Evolutionary conservation across 306 rosid species (phyloP).

Genomic region (Gastrolobium villosum): DNA sequence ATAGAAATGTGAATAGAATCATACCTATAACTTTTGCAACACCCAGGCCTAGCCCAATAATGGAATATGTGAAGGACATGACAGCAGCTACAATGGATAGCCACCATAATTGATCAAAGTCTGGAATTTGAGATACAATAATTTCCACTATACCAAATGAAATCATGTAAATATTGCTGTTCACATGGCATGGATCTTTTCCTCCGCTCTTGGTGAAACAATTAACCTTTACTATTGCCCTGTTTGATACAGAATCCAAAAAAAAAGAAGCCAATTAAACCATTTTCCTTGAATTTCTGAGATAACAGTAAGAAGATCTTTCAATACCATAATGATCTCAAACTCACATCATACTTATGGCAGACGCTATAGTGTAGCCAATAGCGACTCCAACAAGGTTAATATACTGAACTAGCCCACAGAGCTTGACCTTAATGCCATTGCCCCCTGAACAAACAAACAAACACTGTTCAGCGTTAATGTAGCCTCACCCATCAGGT

Average conservation of each 20-base stretch:
- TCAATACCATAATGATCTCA: background rate
- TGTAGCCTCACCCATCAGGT: no score
- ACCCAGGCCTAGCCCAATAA: slow-evolving; percentile 89
- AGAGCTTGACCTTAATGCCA: slow-evolving; percentile 64
- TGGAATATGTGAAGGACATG: slow-evolving; percentile 88
- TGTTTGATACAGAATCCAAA: slow-evolving; percentile 48
- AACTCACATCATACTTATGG: slow-evolving; percentile 88
- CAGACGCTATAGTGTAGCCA: slow-evolving; percentile 85
- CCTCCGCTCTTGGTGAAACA: slow-evolving; percentile 74
- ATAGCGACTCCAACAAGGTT: slow-evolving; percentile 79
- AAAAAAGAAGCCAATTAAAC: slow-evolving; percentile 23
- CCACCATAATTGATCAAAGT: slow-evolving; percentile 90
- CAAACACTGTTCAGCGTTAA: no score
- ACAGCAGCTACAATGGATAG: slow-evolving; percentile 87
- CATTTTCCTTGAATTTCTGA: background rate
- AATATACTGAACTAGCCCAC: slow-evolving; percentile 83
- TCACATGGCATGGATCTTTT: slow-evolving; percentile 70
- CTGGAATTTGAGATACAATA: slow-evolving; percentile 80
- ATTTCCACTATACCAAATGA: slow-evolving; percentile 76
- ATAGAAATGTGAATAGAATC: slow-evolving; percentile 2
- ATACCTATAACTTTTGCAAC: slow-evolving; percentile 72
- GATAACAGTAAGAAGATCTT: background rate
- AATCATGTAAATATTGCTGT: slow-evolving; percentile 80
- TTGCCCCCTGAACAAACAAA: slow-evolving; percentile 62
- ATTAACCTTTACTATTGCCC: slow-evolving; percentile 82